Conservation (phyloP, 2,329 filamentous ascomycete species). For the Hysterium pulicare region DNA sequence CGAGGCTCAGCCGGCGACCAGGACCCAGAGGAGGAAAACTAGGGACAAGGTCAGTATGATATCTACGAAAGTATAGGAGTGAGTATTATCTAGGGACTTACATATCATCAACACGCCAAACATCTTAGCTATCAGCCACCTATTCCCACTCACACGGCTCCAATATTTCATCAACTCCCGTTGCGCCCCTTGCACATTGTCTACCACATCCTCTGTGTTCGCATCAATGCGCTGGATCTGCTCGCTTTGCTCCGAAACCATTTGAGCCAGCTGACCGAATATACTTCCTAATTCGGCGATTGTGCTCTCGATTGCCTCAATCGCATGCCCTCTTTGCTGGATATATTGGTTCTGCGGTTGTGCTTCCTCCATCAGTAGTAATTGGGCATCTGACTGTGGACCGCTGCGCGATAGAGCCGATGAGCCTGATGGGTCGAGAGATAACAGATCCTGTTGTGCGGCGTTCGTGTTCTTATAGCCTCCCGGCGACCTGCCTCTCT, state of each 20-base stretch:
- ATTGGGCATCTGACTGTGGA: conserved; percentile 73
- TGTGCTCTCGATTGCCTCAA: conserved; percentile 93
- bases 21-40: conserved; percentile 60
- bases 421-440: conserved; percentile 66
- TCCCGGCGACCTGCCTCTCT: conserved; percentile 56
- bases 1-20: conserved; percentile 59
- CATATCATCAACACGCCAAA: conserved; percentile 93
- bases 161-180: conserved; percentile 96
- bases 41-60: conserved; percentile 12
- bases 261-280: conserved; percentile 89
- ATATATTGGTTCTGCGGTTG: conserved; percentile 85
- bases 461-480: conserved; percentile 47
- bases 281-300: conserved; percentile 90
- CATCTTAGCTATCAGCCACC: conserved; percentile 86
- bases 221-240: conserved; percentile 97
- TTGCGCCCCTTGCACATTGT: conserved; percentile 97
- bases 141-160: conserved; percentile 87
- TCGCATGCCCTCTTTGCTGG: conserved; percentile 88
- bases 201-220: conserved; percentile 95
- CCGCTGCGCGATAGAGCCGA: conserved; percentile 44
- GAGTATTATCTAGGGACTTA: conserved; percentile 25
- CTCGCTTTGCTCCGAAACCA: conserved; percentile 96
- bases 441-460: conserved; percentile 64
- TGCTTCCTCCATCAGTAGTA: conserved; percentile 86
- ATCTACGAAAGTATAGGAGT: background rate